Evolutionary conservation across 352 stramenopile species (phyloP), one percentile per base, ranked within the genome.

Genomic region (Phytophthora citrophthora): DNA sequence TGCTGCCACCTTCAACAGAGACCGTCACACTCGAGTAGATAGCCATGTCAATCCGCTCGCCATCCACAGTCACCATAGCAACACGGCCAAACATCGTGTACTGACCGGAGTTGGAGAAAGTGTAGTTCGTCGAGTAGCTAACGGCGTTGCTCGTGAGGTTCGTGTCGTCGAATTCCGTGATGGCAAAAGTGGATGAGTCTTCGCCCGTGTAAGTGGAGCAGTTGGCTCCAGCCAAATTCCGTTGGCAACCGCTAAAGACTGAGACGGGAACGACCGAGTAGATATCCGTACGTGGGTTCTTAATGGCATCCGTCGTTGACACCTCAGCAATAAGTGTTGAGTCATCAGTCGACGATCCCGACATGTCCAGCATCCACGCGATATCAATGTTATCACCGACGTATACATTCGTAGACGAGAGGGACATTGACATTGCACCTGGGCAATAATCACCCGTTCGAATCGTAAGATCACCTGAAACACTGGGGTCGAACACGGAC

Each of bases 21-120:
- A 89, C 85, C 9, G 74, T 74, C 31, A 92, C 63, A 31, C 68
- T 86, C 40, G 82, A 91, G 68, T 94, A 94, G 29, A 94, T 86
- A 12, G 85, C 85, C 83, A 92, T 91, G 44, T 94, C 83, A 60
- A 94, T 76, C 27, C 83, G 85, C 16, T 87, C 70, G 13, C 85
- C 85, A 59, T 94, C 85, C 26, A 82, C 70, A 24, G 81, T 91
- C 49, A 84, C 64, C 83, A 92, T 90, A 10, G 75, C 81, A 31
- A 90, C 77, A 16, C 81, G 83, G 10, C 81, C 88, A 51, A 92
- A 81, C 65, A 94, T 77, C 38, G 83, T 74, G 66, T 89, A 92
- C 46, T 82, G 59, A 2, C 85, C 85, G 2, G 81, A 76, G 18
- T 76, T 75, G 1, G 64, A 54, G 44, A 94, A 92, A 20, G 74